Conservation (phyloP, 257 asterid species). For the Echium plantagineum region DNA sequence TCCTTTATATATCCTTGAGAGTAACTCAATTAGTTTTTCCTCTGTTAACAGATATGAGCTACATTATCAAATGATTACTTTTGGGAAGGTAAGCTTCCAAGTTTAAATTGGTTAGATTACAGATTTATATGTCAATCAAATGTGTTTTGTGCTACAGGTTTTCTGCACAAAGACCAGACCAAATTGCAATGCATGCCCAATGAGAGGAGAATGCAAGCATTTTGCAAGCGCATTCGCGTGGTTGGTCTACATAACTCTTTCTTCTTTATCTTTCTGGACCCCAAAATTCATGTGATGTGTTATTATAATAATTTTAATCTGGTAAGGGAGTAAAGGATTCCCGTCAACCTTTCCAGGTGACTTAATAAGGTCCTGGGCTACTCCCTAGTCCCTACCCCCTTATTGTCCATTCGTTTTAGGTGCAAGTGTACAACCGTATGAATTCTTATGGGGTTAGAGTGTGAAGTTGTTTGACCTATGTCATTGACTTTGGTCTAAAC, state of each 20-base stretch:
- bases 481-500: too few species aligned
- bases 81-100: slow-evolving; percentile 49
- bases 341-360: too few species aligned
- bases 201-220: slow-evolving; percentile 77
- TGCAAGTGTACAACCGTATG: too few species aligned
- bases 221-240: slow-evolving; percentile 72
- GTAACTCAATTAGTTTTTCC: slow-evolving; percentile 9
- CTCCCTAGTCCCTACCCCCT: too few species aligned
- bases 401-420: too few species aligned
- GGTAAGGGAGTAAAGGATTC: too few species aligned
- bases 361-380: too few species aligned
- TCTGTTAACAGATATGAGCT: slow-evolving; percentile 52
- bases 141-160: slow-evolving; percentile 29
- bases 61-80: slow-evolving; percentile 76
- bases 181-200: slow-evolving; percentile 75
- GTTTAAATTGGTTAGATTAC: neutral
- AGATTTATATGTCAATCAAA: neutral
- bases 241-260: slow-evolving; percentile 16
- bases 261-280: neutral
- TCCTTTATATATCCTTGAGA: slow-evolving; percentile 4
- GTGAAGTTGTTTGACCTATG: too few species aligned
- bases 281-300: neutral
- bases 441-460: too few species aligned
- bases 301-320: too few species aligned
- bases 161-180: slow-evolving; percentile 77